phyloP scores from a whole-genome alignment of 2,329 filamentous ascomycete species.

The Alternaria sp. region DNA sequence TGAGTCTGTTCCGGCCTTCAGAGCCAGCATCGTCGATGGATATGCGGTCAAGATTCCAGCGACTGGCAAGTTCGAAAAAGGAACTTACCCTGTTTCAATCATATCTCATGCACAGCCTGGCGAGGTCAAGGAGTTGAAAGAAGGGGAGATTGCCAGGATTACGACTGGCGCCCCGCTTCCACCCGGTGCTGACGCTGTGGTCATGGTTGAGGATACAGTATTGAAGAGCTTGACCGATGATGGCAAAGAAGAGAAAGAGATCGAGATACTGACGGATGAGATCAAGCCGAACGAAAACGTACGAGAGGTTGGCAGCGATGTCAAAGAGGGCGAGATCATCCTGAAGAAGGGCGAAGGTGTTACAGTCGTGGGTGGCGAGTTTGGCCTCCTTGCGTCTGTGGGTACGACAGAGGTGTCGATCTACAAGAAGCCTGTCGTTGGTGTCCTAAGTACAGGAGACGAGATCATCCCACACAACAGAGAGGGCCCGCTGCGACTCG shows the following conservation, averaged over 20 bases:
- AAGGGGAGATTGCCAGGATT: slow-evolving; percentile 83
- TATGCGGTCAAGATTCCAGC: slow-evolving; percentile 67
- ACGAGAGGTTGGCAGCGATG: slow-evolving; percentile 88
- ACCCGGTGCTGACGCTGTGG: slow-evolving; percentile 84
- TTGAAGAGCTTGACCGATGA: slow-evolving; percentile 78
- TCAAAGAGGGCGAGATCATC: slow-evolving; percentile 71
- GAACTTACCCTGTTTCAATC: slow-evolving; percentile 83
- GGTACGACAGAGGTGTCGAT: slow-evolving; percentile 74
- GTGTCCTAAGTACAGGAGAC: slow-evolving; percentile 91
- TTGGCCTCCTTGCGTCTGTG: slow-evolving; percentile 86
- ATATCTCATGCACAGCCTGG: slow-evolving; percentile 84
- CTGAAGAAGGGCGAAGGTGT: slow-evolving; percentile 81
- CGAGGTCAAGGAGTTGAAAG: slow-evolving; percentile 67
- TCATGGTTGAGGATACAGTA: slow-evolving; percentile 95
- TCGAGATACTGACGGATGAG: slow-evolving; percentile 82
- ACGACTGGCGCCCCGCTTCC: slow-evolving; percentile 94
- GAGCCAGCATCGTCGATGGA: slow-evolving; percentile 95
- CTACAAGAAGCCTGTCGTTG: slow-evolving; percentile 78
- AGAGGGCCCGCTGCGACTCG: slow-evolving; percentile 68
- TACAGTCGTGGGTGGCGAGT: slow-evolving; percentile 85
- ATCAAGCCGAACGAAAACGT: slow-evolving; percentile 85
- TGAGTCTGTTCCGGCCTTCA: slow-evolving; percentile 89
- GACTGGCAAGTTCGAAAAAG: slow-evolving; percentile 63
- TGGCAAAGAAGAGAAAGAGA: slow-evolving; percentile 80
- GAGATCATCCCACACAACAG: slow-evolving; percentile 82